Evolutionary conservation across 257 asterid species (phyloP), one percentile per base, ranked within the genome.

Genomic region (Solanum bulbocastanum): DNA sequence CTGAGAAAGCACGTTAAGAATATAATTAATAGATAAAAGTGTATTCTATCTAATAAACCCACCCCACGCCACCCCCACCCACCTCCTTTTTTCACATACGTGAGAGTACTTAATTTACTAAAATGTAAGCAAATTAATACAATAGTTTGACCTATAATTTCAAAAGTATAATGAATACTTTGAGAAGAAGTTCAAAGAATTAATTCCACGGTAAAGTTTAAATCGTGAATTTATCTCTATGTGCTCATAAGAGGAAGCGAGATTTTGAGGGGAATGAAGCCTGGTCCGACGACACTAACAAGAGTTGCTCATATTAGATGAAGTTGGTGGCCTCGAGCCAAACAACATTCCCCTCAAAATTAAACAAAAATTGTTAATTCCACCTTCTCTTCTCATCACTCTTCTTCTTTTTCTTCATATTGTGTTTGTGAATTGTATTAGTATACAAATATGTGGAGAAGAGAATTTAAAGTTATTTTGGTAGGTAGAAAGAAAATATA

Each of bases 261-360:
- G 88, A 90, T 69, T 66, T 94, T 96, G 96, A 94, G 98, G 99
- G 98, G 98, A 96, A 95, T 96, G 99, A 96, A 96, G 99, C 98
- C 99, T 96, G 99, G 99, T 96, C 98, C 98, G 98, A 96, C 91
- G 94, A 91, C 95, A 87, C 35, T 8, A 72, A 71, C 30, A 32
- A 71, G 78, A 71, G 6, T 69, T 30, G 72, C 46, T 42, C n/a
- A 16, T 4, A 76, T 76, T 79, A 84, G 93, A 91, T 91, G 94
- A 89, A 90, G 91, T 88, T 90, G 58, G 89, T 91, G 93, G 90
- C 96, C 97, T 95, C 98, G 99, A 94, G 95, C 98, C 99, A 92
- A 92, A 95, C 99, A 96, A 96, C 98, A 93, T 92, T 96, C 98
- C 99, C 97, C 99, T 85, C 98, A 96, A 96, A 90, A 52, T 18